These are phyloP conservation scores for Suillus cothurnatus DNA, from an alignment of 768 basidiomycete species.

Conservation along the genomic window DNA sequence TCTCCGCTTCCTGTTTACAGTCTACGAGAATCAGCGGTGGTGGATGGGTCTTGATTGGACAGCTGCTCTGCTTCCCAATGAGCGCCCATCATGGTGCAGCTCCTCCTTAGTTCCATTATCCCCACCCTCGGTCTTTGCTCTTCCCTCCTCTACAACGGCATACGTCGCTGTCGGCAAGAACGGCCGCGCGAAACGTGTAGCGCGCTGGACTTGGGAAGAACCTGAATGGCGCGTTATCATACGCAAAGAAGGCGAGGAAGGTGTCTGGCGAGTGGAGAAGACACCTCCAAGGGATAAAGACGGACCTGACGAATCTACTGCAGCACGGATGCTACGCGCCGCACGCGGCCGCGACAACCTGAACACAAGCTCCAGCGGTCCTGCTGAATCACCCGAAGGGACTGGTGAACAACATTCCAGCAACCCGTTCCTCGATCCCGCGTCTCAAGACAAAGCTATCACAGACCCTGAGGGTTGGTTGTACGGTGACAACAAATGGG, in stretches of 20 bases:
- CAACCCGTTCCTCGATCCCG: slow-evolving; percentile 31
- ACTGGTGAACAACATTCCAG: slow-evolving; percentile 30
- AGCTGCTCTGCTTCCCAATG: slow-evolving; percentile 84
- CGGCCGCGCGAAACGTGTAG: slow-evolving; percentile 65
- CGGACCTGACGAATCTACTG: slow-evolving; percentile 45
- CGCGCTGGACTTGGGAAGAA: slow-evolving; percentile 90
- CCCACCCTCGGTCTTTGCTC: slow-evolving; percentile 68
- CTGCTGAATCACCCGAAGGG: slow-evolving; percentile 23
- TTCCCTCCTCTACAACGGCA: slow-evolving; percentile 63
- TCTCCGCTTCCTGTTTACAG: slow-evolving; percentile 82
- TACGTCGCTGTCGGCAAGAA: slow-evolving; percentile 53
- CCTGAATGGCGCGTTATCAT: slow-evolving; percentile 85
- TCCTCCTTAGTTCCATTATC: slow-evolving; percentile 57
- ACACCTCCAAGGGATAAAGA: slow-evolving; percentile 52
- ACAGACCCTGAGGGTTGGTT: slow-evolving; percentile 93
- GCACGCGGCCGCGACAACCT: slow-evolving; percentile 47
- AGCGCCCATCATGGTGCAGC: slow-evolving; percentile 89
- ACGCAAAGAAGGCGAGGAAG: slow-evolving; percentile 51
- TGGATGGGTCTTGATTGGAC: slow-evolving; percentile 99
- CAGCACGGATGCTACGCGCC: slow-evolving; percentile 53
- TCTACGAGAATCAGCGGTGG: slow-evolving; percentile 96
- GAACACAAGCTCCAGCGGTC: slow-evolving; percentile 14
- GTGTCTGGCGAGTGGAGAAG: slow-evolving; percentile 57
- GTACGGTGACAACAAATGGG: slow-evolving; percentile 97
- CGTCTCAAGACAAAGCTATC: slow-evolving; percentile 49